Conservation (phyloP, 1,284 basidiomycete species). For the Gymnopus androsaceus region DNA sequence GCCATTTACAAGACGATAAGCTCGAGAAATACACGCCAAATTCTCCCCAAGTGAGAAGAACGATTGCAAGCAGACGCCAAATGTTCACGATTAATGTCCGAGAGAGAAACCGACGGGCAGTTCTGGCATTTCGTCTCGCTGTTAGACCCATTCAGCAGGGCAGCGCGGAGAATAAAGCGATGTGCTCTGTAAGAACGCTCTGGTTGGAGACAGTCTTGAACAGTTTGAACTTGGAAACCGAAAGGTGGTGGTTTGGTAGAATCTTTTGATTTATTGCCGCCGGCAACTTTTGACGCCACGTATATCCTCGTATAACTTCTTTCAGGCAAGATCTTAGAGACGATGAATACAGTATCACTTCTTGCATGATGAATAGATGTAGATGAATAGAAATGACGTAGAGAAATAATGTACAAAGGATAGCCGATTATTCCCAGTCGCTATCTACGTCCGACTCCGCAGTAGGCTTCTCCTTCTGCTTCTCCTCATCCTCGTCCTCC, state of each 20-base stretch:
- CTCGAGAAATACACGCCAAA: slow-evolving; percentile 45
- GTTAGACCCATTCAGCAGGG: slow-evolving; percentile 8
- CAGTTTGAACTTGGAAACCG: too few relatives aligned
- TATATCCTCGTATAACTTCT: too few relatives aligned
- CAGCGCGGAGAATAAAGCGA: background rate
- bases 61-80: slow-evolving; percentile 59
- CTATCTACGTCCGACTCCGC: slow-evolving; percentile 54
- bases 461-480: slow-evolving; percentile 26
- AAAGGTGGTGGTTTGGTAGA: too few relatives aligned
- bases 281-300: too few relatives aligned
- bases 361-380: too few relatives aligned
- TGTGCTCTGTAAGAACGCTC: too few relatives aligned
- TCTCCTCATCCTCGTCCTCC: slow-evolving; percentile 29
- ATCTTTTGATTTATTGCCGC: too few relatives aligned
- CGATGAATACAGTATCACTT: too few relatives aligned
- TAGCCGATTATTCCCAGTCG: slow-evolving; percentile 77
- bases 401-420: too few relatives aligned
- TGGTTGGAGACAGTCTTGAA: too few relatives aligned
- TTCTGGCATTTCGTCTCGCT: slow-evolving; percentile 8
- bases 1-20: slow-evolving; percentile 56
- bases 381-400: too few relatives aligned
- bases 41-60: slow-evolving; percentile 53
- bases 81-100: slow-evolving; percentile 39
- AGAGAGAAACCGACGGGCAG: slow-evolving; percentile 28
- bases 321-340: too few relatives aligned